These are phyloP conservation scores for Mortierella sp. DNA, from an alignment of 371 early-diverging fungal genomes.

Conservation along the genomic window DNA sequence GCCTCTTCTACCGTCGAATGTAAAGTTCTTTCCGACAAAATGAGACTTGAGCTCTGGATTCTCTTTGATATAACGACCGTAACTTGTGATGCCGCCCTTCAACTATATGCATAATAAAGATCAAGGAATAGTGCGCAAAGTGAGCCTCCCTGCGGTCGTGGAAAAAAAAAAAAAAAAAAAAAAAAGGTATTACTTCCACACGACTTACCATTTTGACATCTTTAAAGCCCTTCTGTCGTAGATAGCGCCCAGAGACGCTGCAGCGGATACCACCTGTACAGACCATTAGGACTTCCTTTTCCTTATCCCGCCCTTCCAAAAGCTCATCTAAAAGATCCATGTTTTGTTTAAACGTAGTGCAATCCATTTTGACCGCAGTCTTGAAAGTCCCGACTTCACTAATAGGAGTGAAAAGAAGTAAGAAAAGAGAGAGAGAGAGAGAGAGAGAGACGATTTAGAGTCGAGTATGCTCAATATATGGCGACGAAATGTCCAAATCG, in stretches of 20 bases:
- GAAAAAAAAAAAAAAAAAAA: not conserved
- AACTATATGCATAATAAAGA: slow-evolving; percentile 49
- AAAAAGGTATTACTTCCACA: too few relatives aligned
- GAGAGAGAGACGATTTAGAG: too few relatives aligned
- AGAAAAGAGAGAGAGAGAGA: slow-evolving; percentile 3
- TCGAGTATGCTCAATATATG: too few relatives aligned
- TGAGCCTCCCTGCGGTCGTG: not conserved
- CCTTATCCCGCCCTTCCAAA: slow-evolving; percentile 35
- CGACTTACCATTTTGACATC: slow-evolving; percentile 73
- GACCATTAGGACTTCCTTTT: slow-evolving; percentile 76
- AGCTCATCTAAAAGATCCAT: slow-evolving; percentile 49
- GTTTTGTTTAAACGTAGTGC: slow-evolving; percentile 73
- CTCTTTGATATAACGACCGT: slow-evolving; percentile 69
- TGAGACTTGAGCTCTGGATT: slow-evolving; percentile 57
- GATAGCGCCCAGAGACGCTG: slow-evolving; percentile 77
- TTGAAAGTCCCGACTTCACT: slow-evolving; percentile 71
- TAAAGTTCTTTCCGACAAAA: slow-evolving; percentile 82
- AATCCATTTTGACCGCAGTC: slow-evolving; percentile 71
- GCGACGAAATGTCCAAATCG: too few relatives aligned
- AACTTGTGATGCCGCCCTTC: slow-evolving; percentile 82
- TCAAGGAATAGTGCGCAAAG: not conserved
- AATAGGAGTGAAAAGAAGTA: not conserved
- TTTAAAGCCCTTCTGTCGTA: slow-evolving; percentile 72
- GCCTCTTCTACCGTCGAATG: slow-evolving; percentile 80
- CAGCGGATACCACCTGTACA: slow-evolving; percentile 87